These are phyloP conservation scores for Puccinia coronata DNA, from an alignment of 1,284 basidiomycete genomes.

Conservation along the genomic window DNA sequence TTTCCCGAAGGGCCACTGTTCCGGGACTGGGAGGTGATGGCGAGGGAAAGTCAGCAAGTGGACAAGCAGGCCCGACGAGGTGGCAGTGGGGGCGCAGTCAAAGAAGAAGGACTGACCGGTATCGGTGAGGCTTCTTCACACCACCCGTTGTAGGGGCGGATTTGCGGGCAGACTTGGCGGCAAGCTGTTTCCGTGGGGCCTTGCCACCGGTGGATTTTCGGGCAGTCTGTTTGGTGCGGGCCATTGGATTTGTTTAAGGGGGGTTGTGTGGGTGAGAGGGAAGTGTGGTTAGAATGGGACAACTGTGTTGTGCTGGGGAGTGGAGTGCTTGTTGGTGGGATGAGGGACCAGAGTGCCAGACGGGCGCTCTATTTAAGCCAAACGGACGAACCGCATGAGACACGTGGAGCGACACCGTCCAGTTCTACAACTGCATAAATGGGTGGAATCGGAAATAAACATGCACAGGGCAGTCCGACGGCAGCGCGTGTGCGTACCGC, in stretches of 20 bases:
- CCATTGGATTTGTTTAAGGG: neutral
- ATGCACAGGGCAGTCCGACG: neutral
- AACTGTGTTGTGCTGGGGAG: neutral
- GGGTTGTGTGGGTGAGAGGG: neutral
- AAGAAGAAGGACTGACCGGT: slow-evolving; percentile 60
- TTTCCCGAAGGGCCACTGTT: slow-evolving; percentile 57
- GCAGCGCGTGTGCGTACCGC: neutral
- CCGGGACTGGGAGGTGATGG: slow-evolving; percentile 52
- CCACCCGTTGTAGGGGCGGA: slow-evolving; percentile 63
- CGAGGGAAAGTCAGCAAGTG: neutral
- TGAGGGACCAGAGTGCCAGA: too few relatives aligned
- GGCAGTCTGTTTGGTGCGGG: slow-evolving; percentile 65
- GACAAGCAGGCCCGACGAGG: too few relatives aligned
- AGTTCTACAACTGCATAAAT: too few relatives aligned
- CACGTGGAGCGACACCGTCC: too few relatives aligned
- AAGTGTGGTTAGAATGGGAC: neutral
- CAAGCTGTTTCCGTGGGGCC: slow-evolving; percentile 65
- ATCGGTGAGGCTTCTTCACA: slow-evolving; percentile 56
- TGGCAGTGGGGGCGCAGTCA: too few relatives aligned
- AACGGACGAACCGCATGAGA: too few relatives aligned
- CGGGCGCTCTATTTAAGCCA: too few relatives aligned
- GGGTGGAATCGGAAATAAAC: neutral
- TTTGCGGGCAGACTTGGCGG: slow-evolving; percentile 63
- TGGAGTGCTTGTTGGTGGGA: too few relatives aligned
- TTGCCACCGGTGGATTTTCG: slow-evolving; percentile 66